A percentile compares a stretch with the other conserved stretches of the same genome.
phyloP scores from a whole-genome alignment of 192 early-diverging fungal species.

The Umbelopsis sp. region DNA sequence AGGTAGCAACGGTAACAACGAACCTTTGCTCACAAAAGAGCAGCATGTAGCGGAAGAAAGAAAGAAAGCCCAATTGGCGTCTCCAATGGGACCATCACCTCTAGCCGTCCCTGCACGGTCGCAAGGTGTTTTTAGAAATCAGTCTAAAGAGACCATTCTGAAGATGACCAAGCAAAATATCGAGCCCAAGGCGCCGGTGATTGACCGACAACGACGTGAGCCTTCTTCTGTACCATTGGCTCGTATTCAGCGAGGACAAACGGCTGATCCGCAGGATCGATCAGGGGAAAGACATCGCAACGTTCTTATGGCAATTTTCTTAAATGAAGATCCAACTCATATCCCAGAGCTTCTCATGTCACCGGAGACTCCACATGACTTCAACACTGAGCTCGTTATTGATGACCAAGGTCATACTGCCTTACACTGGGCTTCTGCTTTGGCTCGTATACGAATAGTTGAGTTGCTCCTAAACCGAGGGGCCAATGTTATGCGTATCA shows the following conservation, averaged over 20 bases:
- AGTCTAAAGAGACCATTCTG: not conserved
- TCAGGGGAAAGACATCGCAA: constrained; percentile 66
- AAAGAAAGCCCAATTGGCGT: constrained; percentile 17
- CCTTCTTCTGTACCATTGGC: not conserved
- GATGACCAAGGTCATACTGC: constrained; percentile 95
- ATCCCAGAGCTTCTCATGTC: constrained; percentile 54
- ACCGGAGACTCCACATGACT: constrained; percentile 44
- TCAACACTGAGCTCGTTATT: constrained; percentile 83
- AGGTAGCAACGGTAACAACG: constrained; percentile 3
- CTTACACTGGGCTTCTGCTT: constrained; percentile 93
- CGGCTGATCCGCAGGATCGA: constrained; percentile 26
- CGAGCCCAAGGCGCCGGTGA: not conserved
- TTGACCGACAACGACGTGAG: too few species aligned
- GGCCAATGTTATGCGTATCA: constrained; percentile 66
- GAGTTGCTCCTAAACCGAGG: constrained; percentile 79
- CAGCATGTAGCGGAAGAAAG: constrained; percentile 25
- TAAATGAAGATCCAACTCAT: constrained; percentile 68
- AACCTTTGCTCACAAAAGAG: constrained; percentile 30
- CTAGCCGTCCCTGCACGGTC: not conserved
- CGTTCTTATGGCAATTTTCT: constrained; percentile 84
- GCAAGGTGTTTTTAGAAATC: not conserved
- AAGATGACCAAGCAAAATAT: not conserved
- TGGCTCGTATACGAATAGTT: constrained; percentile 76
- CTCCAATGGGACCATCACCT: not conserved
- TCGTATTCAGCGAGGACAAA: not conserved